phyloP scores from a whole-genome alignment of 768 basidiomycete genomes.

The Mycena vitilis region DNA sequence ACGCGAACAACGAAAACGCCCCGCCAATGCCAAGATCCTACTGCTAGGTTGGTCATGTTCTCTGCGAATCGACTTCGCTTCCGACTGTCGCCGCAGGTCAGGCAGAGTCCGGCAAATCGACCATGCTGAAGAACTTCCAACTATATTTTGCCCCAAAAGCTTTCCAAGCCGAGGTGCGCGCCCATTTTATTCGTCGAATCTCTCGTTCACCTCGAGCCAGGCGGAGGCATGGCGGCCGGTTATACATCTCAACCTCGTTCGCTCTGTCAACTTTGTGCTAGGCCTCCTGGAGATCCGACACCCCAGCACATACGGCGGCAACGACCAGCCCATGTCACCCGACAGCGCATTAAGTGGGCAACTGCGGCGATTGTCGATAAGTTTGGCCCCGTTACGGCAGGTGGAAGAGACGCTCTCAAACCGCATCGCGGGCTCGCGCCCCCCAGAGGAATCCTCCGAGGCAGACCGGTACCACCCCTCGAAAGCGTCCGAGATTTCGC shows the following conservation, averaged over 20 bases:
- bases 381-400: constrained; percentile 64
- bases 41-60: constrained; percentile 60
- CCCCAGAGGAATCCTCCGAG: constrained; percentile 24
- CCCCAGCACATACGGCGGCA: constrained; percentile 21
- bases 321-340: constrained; percentile 35
- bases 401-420: constrained; percentile 64
- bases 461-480: constrained; percentile 49
- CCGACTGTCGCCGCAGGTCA: constrained; percentile 55
- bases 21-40: constrained; percentile 60
- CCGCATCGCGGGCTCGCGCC: constrained; percentile 51
- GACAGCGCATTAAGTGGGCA: constrained; percentile 46
- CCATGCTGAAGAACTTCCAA: constrained; percentile 75
- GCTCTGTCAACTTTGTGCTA: constrained; percentile 59
- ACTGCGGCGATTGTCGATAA: constrained; percentile 59
- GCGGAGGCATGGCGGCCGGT: constrained; percentile 71
- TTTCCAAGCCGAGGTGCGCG: constrained; percentile 63
- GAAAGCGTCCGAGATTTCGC: constrained; percentile 58
- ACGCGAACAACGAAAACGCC: constrained; percentile 54
- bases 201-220: constrained; percentile 36
- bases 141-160: constrained; percentile 69
- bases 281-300: constrained; percentile 39
- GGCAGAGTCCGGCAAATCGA: constrained; percentile 77
- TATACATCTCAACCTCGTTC: constrained; percentile 76
- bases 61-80: background rate
- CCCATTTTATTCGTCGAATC: constrained; percentile 7